Conservation (phyloP, 75 land plant species). For the Ceratopteris richardii region DNA sequence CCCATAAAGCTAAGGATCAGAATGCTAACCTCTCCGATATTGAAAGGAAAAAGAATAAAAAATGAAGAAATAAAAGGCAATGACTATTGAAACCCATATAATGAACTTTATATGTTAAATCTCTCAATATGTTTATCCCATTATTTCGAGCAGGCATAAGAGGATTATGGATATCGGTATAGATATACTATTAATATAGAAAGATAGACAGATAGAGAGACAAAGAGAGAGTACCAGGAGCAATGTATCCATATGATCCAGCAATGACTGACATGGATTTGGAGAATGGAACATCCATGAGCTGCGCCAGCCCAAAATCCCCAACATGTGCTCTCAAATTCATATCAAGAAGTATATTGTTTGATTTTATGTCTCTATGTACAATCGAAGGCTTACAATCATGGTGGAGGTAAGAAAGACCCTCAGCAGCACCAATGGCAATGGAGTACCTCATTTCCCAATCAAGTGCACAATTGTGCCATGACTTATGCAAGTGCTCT, state of each 20-base stretch:
- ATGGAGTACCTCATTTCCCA: constrained; percentile 60
- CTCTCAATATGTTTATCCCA: too few relatives aligned
- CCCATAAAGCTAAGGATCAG: too few relatives aligned
- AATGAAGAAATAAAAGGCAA: too few relatives aligned
- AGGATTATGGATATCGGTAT: too few relatives aligned
- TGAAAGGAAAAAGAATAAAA: too few relatives aligned
- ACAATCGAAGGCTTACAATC: constrained; percentile 62
- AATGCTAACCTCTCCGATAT: too few relatives aligned
- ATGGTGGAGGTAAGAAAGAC: constrained; percentile 74
- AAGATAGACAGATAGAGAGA: too few relatives aligned
- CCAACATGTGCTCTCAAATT: constrained; percentile 67
- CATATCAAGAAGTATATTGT: constrained; percentile 62
- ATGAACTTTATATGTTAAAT: too few relatives aligned
- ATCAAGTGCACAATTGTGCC: constrained; percentile 23
- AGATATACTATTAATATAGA: too few relatives aligned
- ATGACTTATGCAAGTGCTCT: constrained; percentile 24
- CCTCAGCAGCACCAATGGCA: constrained; percentile 71
- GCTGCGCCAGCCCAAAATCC: constrained; percentile 85
- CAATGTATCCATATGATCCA: constrained; percentile 50
- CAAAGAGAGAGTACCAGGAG: constrained; percentile 6
- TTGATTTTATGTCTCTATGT: constrained; percentile 79
- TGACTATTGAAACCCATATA: too few relatives aligned
- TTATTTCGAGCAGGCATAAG: too few relatives aligned
- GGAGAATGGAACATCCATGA: constrained; percentile 25
- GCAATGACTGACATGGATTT: constrained; percentile 46